phyloP scores from a whole-genome alignment of 495 filamentous ascomycete species.

The Aspergillus sparsus region DNA sequence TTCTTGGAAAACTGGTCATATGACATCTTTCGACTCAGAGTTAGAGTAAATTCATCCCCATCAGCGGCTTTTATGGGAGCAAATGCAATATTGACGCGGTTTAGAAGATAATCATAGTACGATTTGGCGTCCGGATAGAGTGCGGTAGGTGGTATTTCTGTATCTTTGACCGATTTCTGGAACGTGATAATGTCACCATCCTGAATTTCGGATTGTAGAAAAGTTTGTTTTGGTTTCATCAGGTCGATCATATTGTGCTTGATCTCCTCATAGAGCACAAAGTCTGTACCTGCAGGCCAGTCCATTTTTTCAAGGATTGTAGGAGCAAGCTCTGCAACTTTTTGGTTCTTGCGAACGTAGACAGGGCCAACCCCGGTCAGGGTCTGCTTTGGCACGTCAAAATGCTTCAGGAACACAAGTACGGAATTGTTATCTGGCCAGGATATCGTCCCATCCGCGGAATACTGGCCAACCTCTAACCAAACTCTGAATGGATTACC shows the following conservation, averaged over 20 bases:
- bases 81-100: conserved; percentile 69
- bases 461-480: conserved; percentile 72
- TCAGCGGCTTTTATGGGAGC: conserved; percentile 40
- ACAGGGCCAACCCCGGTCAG: conserved; percentile 75
- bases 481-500: conserved; percentile 77
- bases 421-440: conserved; percentile 72
- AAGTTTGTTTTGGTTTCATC: conserved; percentile 85
- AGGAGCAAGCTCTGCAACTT: conserved; percentile 81
- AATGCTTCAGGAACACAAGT: conserved; percentile 89
- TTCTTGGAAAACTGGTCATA: conserved; percentile 89
- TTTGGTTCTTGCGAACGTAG: conserved; percentile 84
- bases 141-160: conserved; percentile 53
- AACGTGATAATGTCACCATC: conserved; percentile 98
- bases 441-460: conserved; percentile 63
- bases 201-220: conserved; percentile 90
- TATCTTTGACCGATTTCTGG: conserved; percentile 66
- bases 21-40: conserved; percentile 79
- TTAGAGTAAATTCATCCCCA: conserved; percentile 65
- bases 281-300: conserved; percentile 68
- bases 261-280: conserved; percentile 91
- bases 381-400: conserved; percentile 73
- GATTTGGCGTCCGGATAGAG: conserved; percentile 67
- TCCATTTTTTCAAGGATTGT: conserved; percentile 80
- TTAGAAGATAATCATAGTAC: conserved; percentile 90
- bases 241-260: conserved; percentile 95